Percentiles rank a stretch among this genome's conserved stretches.
phyloP scores from a whole-genome alignment of 106 monocot species.

The Vanilla planifolia region DNA sequence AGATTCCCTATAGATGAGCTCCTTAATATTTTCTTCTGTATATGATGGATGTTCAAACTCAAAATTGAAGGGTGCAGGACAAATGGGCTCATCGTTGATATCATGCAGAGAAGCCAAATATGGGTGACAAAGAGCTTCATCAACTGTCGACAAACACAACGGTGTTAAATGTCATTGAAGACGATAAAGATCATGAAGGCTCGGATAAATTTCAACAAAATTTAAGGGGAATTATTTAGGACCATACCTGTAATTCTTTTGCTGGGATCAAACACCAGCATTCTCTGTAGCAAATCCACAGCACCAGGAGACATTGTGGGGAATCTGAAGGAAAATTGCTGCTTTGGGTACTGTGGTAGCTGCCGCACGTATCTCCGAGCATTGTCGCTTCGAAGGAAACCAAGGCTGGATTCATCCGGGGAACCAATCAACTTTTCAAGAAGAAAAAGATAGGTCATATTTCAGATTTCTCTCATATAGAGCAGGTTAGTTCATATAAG shows the following conservation, averaged over 20 bases:
- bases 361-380: slow-evolving; percentile 75
- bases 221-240: not conserved
- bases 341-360: slow-evolving; percentile 71
- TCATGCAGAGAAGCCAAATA: slow-evolving; percentile 81
- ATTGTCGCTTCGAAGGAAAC: slow-evolving; percentile 77
- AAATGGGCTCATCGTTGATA: slow-evolving; percentile 89
- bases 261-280: slow-evolving; percentile 91
- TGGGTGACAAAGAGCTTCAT: slow-evolving; percentile 81
- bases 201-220: too few species aligned
- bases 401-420: slow-evolving; percentile 79
- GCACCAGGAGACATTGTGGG: slow-evolving; percentile 58
- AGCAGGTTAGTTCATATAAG: too few species aligned
- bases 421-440: slow-evolving; percentile 73
- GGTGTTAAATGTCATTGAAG: too few species aligned
- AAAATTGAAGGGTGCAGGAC: slow-evolving; percentile 65
- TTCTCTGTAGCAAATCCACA: slow-evolving; percentile 70
- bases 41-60: slow-evolving; percentile 96
- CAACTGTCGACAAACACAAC: slow-evolving; percentile 43
- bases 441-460: too few species aligned
- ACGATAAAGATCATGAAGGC: not conserved
- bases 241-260: slow-evolving; percentile 64
- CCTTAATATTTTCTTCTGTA: slow-evolving; percentile 89
- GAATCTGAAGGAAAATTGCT: slow-evolving; percentile 55
- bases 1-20: slow-evolving; percentile 77
- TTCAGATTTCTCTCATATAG: too few species aligned